phyloP scores from a whole-genome alignment of 768 basidiomycete genomes.

The Floccularia luteovirens region DNA sequence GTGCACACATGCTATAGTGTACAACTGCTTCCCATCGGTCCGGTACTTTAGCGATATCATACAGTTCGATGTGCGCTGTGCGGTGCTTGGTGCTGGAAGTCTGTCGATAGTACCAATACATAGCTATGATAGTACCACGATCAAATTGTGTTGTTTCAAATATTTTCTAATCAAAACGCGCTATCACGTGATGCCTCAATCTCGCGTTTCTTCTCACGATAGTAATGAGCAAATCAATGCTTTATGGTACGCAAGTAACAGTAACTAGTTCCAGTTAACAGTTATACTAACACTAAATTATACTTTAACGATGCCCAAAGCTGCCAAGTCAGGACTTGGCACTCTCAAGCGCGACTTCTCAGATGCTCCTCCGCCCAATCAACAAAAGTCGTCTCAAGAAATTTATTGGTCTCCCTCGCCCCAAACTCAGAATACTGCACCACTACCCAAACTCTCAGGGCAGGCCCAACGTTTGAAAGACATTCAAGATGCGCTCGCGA shows the following conservation, averaged over 20 bases:
- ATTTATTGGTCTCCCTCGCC: slow-evolving; percentile 37
- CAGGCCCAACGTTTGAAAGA: slow-evolving; percentile 39
- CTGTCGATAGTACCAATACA: too few relatives aligned
- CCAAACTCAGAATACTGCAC: slow-evolving; percentile 9
- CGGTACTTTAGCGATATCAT: too few relatives aligned
- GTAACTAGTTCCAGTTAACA: too few relatives aligned
- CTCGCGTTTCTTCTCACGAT: not conserved
- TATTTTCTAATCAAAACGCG: not conserved
- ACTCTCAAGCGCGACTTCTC: slow-evolving; percentile 62
- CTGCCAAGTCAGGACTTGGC: slow-evolving; percentile 49
- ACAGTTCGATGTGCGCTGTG: too few relatives aligned
- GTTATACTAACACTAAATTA: slow-evolving; percentile 5
- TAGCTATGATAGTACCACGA: too few relatives aligned
- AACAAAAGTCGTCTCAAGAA: slow-evolving; percentile 28
- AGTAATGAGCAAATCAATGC: too few relatives aligned
- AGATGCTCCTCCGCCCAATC: slow-evolving; percentile 14
- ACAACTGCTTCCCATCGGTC: too few relatives aligned
- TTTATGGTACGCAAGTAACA: too few relatives aligned
- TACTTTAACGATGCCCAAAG: slow-evolving; percentile 16
- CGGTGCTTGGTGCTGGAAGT: too few relatives aligned
- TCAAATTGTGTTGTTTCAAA: too few relatives aligned
- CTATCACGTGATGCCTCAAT: not conserved
- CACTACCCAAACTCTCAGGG: slow-evolving; percentile 15
- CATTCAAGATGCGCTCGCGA: slow-evolving; percentile 50
- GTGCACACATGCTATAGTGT: too few relatives aligned